Percentiles rank a stretch among this genome's conserved stretches.
Evolutionary conservation across 352 stramenopile genomes (phyloP).

Genomic region (Pythium guiyangense): DNA sequence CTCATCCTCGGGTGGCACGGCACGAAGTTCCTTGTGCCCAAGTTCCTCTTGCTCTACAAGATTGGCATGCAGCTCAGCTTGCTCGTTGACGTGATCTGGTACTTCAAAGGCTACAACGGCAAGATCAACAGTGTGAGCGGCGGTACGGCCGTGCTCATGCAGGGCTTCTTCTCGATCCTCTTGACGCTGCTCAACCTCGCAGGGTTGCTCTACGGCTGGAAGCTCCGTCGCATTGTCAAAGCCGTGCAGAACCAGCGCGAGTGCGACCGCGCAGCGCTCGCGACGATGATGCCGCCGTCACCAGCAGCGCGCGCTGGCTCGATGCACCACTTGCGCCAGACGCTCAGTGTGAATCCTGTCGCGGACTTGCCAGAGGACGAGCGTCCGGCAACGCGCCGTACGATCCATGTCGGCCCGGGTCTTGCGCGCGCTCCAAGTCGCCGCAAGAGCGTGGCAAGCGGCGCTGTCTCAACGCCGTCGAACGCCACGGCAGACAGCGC

Average conservation of each 20-base stretch:
- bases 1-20: slow-evolving; percentile 86
- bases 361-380: slow-evolving; percentile 39
- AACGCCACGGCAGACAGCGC: slow-evolving; percentile 1
- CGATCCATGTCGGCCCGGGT: slow-evolving; percentile 36
- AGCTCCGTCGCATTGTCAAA: slow-evolving; percentile 84
- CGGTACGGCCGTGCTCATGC: slow-evolving; percentile 80
- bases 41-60: slow-evolving; percentile 87
- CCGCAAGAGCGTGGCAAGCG: slow-evolving; percentile 18
- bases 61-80: slow-evolving; percentile 87
- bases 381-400: slow-evolving; percentile 29
- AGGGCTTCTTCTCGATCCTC: slow-evolving; percentile 82
- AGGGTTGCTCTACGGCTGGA: slow-evolving; percentile 84
- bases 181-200: slow-evolving; percentile 74
- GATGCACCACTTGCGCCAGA: slow-evolving; percentile 40
- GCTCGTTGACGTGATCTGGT: slow-evolving; percentile 83
- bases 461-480: too few species aligned
- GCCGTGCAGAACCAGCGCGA: slow-evolving; percentile 76
- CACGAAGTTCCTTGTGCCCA: slow-evolving; percentile 82
- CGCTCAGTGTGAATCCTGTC: slow-evolving; percentile 53
- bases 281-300: slow-evolving; percentile 65
- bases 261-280: slow-evolving; percentile 70
- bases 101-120: slow-evolving; percentile 84
- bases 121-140: slow-evolving; percentile 69
- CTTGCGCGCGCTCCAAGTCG: slow-evolving; percentile 14
- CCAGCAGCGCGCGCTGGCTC: slow-evolving; percentile 27